phyloP scores from a whole-genome alignment of 345 rosid genomes.

The Nephelium lappaceum region DNA sequence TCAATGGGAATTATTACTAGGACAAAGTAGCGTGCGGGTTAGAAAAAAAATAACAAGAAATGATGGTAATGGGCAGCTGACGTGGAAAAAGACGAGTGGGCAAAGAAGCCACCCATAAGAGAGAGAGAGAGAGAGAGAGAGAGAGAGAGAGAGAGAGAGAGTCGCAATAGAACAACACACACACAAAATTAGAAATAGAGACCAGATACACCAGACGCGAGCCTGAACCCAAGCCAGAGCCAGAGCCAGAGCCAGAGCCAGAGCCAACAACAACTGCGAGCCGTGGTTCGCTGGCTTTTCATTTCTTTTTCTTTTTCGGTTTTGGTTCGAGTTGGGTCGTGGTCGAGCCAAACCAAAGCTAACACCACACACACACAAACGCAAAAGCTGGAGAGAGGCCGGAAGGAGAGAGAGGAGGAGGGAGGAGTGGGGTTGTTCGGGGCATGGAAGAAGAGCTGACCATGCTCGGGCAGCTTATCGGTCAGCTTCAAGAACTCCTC shows the following conservation, averaged over 20 bases:
- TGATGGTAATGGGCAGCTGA: conserved; percentile 41
- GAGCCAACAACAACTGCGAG: background rate
- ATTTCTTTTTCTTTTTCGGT: too few species aligned
- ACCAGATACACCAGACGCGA: background rate
- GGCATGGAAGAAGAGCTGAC: conserved; percentile 95
- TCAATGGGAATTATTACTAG: conserved; percentile 18
- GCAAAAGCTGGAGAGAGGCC: background rate
- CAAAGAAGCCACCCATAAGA: conserved; percentile 20
- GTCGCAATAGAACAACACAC: conserved; percentile 6
- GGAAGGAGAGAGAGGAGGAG: conserved; percentile 27
- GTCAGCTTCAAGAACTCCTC: conserved; percentile 87
- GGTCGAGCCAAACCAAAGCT: background rate
- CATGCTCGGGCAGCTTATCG: conserved; percentile 97
- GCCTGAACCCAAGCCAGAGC: too few species aligned
- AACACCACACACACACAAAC: too few species aligned
- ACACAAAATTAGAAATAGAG: conserved; percentile 3
- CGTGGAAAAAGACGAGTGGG: conserved; percentile 56
- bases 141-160: too few species aligned
- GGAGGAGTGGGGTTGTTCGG: conserved; percentile 29
- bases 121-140: too few species aligned
- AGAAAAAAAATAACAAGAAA: conserved; percentile 45
- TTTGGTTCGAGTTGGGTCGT: background rate
- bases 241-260: background rate
- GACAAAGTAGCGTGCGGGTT: conserved; percentile 58
- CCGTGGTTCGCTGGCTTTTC: background rate